Base-by-base conservation (phyloP, 352 stramenopile species). In the Thalassiosira oceanica region DNA sequence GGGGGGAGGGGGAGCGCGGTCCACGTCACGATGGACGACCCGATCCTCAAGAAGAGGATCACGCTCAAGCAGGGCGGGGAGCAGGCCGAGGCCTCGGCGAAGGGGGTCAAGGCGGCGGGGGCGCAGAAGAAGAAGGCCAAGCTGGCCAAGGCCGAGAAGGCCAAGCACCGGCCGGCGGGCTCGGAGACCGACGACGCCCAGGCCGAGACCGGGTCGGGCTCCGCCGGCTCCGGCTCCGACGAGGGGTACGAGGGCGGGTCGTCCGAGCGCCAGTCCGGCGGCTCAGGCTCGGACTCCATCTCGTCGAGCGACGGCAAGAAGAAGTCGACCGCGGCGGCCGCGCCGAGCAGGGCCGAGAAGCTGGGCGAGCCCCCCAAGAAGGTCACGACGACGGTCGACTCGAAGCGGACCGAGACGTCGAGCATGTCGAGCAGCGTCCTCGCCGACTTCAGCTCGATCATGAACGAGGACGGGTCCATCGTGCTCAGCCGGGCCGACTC, bases 371-470 rank as follows among this genome's bases (percentile, higher is more conserved):
- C n/a, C n/a, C 44, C 56, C 16, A 46, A 45, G 16, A 54, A 57
- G 26, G 27, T 57, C 1, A 45, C 43, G 56, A 44, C 37, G 21
- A 57, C 51, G 33, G 52, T 36, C 31, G 42, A 64, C 39, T 60
- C 49, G 1, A 75, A 70, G 39, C 28, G 57, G 18, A 75, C 49
- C 1, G 65, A 75, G 36, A 74, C 64, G 36, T 75, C 56, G 7
- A 62, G 43, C 44, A 64, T 70, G 65, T 77, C 57, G 13, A 71
- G 57, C 20, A 71, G 57, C 7, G 66, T 65, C 0, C 29, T 77
- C 18, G 66, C 66, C 15, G 65, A 76, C 48, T 76, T 76, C 33
- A 76, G 65, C 51, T 76, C 65, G 2, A 50, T 58, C 11, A 44
- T 74, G 33, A 74, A 74, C 35, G 64, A 74, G 31, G 63, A 73